Conservation (phyloP, 2,329 filamentous ascomycete species). For the Didymella arachidicola region DNA sequence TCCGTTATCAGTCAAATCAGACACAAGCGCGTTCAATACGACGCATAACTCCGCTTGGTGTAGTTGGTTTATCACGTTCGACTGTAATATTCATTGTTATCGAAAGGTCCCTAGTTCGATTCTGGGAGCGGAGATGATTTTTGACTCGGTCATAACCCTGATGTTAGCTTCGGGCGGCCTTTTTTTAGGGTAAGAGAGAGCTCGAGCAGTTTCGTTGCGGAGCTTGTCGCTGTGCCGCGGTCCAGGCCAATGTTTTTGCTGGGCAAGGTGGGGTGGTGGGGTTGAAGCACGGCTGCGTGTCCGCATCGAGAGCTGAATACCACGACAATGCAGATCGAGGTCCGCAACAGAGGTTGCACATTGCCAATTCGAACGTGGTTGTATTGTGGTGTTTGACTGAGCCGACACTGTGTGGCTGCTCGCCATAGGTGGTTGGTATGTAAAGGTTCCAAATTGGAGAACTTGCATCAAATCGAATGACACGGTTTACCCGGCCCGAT, state of each 20-base stretch:
- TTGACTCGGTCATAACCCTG: background rate
- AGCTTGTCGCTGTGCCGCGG: constrained; percentile 7
- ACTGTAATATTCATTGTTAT: constrained; percentile 47
- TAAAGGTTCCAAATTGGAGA: background rate
- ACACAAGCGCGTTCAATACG: constrained; percentile 28
- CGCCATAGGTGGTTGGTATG: background rate
- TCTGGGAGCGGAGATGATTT: constrained; percentile 46
- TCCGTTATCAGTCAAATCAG: constrained; percentile 21
- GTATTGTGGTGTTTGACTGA: background rate
- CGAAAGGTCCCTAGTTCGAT: constrained; percentile 47
- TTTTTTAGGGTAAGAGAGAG: background rate
- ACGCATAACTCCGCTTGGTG: constrained; percentile 36
- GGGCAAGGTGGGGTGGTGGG: constrained; percentile 23
- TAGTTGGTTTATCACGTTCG: constrained; percentile 50
- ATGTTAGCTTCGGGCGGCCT: no score
- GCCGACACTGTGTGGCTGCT: background rate
- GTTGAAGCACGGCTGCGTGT: constrained; percentile 15
- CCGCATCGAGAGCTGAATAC: constrained; percentile 12
- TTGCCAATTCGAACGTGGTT: background rate
- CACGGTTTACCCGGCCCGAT: constrained; percentile 30
- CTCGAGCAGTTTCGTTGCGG: background rate
- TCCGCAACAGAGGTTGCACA: background rate
- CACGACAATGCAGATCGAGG: background rate
- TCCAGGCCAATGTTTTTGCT: constrained; percentile 11
- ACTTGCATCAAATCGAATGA: constrained; percentile 26